A percentile compares a stretch with the other conserved stretches of the same genome.
Evolutionary conservation across 805 yeast species (phyloP).

Genomic region (Candida ortonii): DNA sequence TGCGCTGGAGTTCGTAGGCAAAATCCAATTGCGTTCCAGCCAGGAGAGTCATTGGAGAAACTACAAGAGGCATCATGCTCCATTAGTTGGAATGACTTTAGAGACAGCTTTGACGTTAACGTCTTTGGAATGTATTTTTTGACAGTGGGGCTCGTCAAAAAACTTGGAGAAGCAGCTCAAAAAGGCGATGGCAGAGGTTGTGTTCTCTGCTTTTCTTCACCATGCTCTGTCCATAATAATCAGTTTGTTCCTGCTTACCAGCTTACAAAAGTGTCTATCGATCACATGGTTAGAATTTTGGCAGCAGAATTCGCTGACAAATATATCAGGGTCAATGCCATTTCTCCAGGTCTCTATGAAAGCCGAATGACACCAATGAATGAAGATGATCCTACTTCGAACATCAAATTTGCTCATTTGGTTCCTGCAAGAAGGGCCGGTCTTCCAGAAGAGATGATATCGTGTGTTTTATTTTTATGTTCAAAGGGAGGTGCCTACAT

Average conservation of each 20-base stretch:
- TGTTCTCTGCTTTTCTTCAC: conserved; percentile 24
- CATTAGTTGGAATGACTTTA: conserved; percentile 21
- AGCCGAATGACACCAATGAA: conserved; percentile 26
- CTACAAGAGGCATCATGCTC: conserved; percentile 22
- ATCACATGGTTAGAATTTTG: conserved; percentile 28
- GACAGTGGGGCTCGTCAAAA: conserved; percentile 23
- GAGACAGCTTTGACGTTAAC: conserved; percentile 23
- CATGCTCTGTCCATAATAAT: conserved; percentile 22
- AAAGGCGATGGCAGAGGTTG: conserved; percentile 25
- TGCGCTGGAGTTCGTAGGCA: conserved; percentile 27
- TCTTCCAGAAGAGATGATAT: conserved; percentile 21
- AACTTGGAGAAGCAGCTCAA: conserved; percentile 22
- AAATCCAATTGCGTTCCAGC: conserved; percentile 15
- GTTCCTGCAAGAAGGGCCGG: conserved; percentile 26
- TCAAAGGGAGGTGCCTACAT: conserved; percentile 26
- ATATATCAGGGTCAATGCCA: conserved; percentile 24
- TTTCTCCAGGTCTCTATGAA: conserved; percentile 24
- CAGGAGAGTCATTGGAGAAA: conserved; percentile 21
- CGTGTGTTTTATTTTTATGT: conserved; percentile 18
- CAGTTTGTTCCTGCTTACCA: conserved; percentile 27
- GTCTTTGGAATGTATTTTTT: conserved; percentile 26
- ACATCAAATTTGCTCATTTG: conserved; percentile 17
- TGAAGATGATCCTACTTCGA: conserved; percentile 21
- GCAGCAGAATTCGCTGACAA: conserved; percentile 27
- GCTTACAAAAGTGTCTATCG: conserved; percentile 21